Conservation (phyloP, 2,329 filamentous ascomycete genomes). For the Ophiostoma piceae region DNA sequence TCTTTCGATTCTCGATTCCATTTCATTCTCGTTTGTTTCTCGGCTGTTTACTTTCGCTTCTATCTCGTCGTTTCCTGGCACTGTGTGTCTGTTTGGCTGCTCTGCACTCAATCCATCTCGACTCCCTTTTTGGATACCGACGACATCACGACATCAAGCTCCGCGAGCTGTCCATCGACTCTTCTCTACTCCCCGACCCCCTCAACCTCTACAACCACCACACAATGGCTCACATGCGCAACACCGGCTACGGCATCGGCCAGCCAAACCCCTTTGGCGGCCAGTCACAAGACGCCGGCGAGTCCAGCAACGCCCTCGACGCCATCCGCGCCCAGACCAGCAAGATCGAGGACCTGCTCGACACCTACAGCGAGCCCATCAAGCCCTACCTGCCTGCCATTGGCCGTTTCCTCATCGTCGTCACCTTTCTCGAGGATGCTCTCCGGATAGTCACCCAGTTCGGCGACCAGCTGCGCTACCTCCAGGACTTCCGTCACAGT, state of each 20-base stretch:
- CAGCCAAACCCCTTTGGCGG: conserved; percentile 67
- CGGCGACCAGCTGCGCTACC: conserved; percentile 87
- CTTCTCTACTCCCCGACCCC: not conserved
- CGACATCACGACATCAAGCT: conserved; percentile 1
- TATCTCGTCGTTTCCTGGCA: not conserved
- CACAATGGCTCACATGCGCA: conserved; percentile 48
- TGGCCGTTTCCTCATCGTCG: conserved; percentile 94
- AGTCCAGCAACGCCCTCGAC: conserved; percentile 76
- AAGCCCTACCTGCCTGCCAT: conserved; percentile 97
- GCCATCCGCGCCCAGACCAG: conserved; percentile 89
- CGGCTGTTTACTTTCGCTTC: not conserved
- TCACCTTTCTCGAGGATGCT: conserved; percentile 96
- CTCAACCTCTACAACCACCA: not conserved
- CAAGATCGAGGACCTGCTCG: conserved; percentile 94
- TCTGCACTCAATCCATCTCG: not conserved
- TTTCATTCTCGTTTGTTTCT: not conserved
- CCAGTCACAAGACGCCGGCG: conserved; percentile 53
- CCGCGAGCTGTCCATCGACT: not conserved
- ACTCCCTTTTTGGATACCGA: conserved; percentile 6
- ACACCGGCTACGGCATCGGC: conserved; percentile 78
- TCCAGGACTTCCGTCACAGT: conserved; percentile 91
- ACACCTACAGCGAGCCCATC: conserved; percentile 79
- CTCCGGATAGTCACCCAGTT: conserved; percentile 96
- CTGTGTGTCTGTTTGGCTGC: conserved; percentile 5
- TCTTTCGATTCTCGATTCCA: not conserved